Percentiles rank a stretch among this genome's conserved stretches.
Evolutionary conservation across 331 rosid species (phyloP).

Genomic region (Saraca asoca): DNA sequence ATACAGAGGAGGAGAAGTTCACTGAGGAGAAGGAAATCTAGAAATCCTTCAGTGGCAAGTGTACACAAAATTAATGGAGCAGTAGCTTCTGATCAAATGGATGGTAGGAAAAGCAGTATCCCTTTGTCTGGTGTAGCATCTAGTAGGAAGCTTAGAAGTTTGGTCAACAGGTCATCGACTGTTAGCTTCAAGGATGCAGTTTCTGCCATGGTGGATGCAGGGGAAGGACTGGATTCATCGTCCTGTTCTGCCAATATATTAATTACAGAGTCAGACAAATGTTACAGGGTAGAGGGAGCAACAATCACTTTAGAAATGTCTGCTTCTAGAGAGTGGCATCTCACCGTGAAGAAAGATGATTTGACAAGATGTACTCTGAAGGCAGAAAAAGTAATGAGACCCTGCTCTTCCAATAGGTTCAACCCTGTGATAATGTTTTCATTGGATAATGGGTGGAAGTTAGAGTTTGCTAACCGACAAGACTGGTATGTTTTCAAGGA

Average conservation of each 20-base stretch:
- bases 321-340: constrained; percentile 63
- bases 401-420: constrained; percentile 52
- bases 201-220: constrained; percentile 28
- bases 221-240: constrained; percentile 43
- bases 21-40: constrained; percentile 58
- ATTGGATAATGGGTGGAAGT: constrained; percentile 66
- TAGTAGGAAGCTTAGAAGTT: constrained; percentile 46
- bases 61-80: constrained; percentile 44
- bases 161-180: constrained; percentile 27
- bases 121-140: constrained; percentile 40
- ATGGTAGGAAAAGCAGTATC: constrained; percentile 41
- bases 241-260: constrained; percentile 64
- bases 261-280: constrained; percentile 57
- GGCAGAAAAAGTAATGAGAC: constrained; percentile 71
- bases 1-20: constrained; percentile 79
- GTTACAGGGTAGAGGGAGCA: constrained; percentile 63
- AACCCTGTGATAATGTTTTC: constrained; percentile 59
- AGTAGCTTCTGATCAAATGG: constrained; percentile 41
- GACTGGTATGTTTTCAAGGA: constrained; percentile 78
- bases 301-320: constrained; percentile 55
- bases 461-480: constrained; percentile 67
- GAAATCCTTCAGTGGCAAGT: constrained; percentile 47
- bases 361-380: constrained; percentile 51
- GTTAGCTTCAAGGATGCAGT: constrained; percentile 40
- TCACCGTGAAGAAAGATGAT: constrained; percentile 71